Evolutionary conservation across 257 asterid species (phyloP).

Genomic region (Solanum virginianum): DNA sequence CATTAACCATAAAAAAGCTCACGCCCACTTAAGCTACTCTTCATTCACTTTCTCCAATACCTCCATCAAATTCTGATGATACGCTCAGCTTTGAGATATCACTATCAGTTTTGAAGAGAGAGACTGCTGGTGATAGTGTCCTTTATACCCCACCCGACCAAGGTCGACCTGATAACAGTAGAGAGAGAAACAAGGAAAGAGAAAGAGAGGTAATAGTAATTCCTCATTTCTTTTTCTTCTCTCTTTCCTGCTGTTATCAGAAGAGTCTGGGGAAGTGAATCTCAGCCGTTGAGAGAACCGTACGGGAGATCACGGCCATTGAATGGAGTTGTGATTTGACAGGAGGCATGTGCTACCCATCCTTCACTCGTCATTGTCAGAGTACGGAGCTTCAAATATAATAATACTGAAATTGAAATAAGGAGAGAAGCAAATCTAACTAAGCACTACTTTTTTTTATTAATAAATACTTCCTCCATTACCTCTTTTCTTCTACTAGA

Average conservation of each 20-base stretch:
- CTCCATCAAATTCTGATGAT: slow-evolving; percentile 15
- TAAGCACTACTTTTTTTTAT: no score
- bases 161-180: slow-evolving; percentile 78
- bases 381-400: slow-evolving; percentile 65
- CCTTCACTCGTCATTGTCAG: slow-evolving; percentile 91
- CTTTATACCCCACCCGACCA: slow-evolving; percentile 36
- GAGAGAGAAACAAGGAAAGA: slow-evolving; percentile 24
- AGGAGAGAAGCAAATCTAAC: background rate
- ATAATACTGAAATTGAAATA: slow-evolving; percentile 11
- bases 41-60: slow-evolving; percentile 4
- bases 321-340: slow-evolving; percentile 50
- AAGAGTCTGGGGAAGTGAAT: slow-evolving; percentile 9
- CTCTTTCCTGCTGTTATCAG: slow-evolving; percentile 5
- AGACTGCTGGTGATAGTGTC: background rate
- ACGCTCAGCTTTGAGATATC: background rate
- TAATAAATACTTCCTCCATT: no score
- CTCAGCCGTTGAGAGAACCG: slow-evolving; percentile 36
- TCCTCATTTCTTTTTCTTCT: background rate
- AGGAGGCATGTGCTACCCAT: slow-evolving; percentile 95
- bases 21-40: slow-evolving; percentile 3
- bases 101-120: slow-evolving; percentile 6
- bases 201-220: background rate
- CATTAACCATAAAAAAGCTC: background rate
- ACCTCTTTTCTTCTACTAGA: no score
- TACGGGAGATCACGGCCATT: slow-evolving; percentile 50